Base-by-base conservation (phyloP, 2,329 filamentous ascomycete species). In the Colletotrichum higginsianum region DNA sequence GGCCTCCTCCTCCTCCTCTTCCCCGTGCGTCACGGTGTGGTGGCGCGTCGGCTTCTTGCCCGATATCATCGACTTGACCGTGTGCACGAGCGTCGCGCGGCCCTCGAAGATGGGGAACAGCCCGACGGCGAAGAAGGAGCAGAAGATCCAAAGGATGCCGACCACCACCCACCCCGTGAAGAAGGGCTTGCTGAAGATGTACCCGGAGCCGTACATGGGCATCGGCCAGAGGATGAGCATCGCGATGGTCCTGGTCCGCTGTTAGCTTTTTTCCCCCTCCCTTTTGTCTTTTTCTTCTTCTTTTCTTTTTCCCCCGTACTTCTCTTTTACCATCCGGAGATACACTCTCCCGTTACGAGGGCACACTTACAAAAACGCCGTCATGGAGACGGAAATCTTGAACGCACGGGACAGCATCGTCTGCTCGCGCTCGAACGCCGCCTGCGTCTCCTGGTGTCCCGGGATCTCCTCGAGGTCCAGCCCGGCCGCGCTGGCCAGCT, bases 181-280 rank as follows among this genome's bases (percentile, higher is more conserved):
- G 85, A 96, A 96, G 30, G 86, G 86, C 85, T 94, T 93, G 80
- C 87, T 91, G 82, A 96, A 97, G 65, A 98, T 88, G 79, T 98
- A 98, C 0, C 89, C 89, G 0, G 87, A 87, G 13, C 94, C 95
- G 78, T 96, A 98, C 90, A 98, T 91, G 1, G 95, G 95, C 88
- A 98, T 96, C 0, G 95, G 95, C 94, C 95, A 98, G 18, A 98
- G 87, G 2, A 98, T 86, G 0, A 98, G 84, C 67, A 97, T 85
- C 0, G 90, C 87, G 0, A 97, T 72, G 0, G 94, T 93, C 84
- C 76, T 64, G 21, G 0, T 6, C 2, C 30, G 2, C 7, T 26
- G 57, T 71, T 5, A 67, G 57, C 30, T 4, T 4, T 11, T 11
- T 7, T 4, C 3, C 9, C 1, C 2, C 8, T 35, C 30, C 8